Conservation (phyloP, 140 eudicot species). For the Cichorium intybus region DNA sequence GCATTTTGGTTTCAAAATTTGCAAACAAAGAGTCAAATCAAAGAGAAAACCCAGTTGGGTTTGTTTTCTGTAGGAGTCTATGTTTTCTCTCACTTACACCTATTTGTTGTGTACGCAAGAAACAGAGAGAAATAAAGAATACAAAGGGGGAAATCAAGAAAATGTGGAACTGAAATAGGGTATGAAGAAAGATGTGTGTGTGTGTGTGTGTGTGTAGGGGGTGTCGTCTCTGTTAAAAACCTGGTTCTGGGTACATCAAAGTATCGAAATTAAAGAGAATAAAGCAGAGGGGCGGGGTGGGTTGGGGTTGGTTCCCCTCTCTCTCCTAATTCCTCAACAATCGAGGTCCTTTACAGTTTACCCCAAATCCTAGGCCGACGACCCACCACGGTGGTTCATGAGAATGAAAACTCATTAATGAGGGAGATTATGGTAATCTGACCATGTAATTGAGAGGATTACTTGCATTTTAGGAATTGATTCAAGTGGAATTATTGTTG, state of each 20-base stretch:
- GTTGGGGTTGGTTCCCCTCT: not conserved
- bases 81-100: constrained; percentile 31
- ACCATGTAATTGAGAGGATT: not conserved
- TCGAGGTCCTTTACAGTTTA: constrained; percentile 9
- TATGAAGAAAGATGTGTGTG: no score
- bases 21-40: constrained; percentile 45
- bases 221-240: constrained; percentile 23
- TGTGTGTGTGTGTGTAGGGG: constrained; percentile 3
- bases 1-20: constrained; percentile 45
- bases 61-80: constrained; percentile 27
- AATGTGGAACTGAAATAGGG: constrained; percentile 17
- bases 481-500: not conserved
- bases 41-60: constrained; percentile 30
- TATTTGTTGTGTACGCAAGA: constrained; percentile 36
- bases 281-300: constrained; percentile 8
- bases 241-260: constrained; percentile 31
- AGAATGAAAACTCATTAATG: constrained; percentile 22
- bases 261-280: constrained; percentile 30
- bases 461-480: not conserved
- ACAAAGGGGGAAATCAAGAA: constrained; percentile 7
- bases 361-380: constrained; percentile 24
- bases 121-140: constrained; percentile 26
- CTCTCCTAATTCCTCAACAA: constrained; percentile 15
- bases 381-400: constrained; percentile 16
- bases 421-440: constrained; percentile 8